These are phyloP conservation scores for Sclerotinia subarctica DNA, from an alignment of 2,329 filamentous ascomycete genomes.

Conservation along the genomic window DNA sequence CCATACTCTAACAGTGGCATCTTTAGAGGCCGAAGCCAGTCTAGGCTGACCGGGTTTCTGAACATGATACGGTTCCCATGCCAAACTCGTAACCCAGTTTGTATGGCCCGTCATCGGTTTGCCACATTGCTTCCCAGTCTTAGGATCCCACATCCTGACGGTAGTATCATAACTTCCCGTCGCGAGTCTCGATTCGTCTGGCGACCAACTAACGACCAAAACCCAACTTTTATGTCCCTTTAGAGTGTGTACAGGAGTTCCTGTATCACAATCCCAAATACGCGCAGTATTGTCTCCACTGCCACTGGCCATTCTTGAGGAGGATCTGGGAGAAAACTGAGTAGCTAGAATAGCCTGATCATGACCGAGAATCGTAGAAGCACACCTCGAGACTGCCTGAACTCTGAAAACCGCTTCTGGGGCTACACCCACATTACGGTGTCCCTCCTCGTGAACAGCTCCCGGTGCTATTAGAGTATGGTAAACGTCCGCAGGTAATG, in stretches of 20 bases:
- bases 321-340: constrained; percentile 78
- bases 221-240: constrained; percentile 91
- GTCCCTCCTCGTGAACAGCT: no score
- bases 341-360: constrained; percentile 85
- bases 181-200: constrained; percentile 75
- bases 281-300: constrained; percentile 88
- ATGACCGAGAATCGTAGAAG: constrained; percentile 84
- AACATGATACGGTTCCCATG: constrained; percentile 91
- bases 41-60: constrained; percentile 71
- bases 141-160: constrained; percentile 84
- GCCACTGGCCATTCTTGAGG: constrained; percentile 77
- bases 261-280: constrained; percentile 93
- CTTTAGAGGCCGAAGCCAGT: constrained; percentile 84
- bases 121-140: constrained; percentile 71
- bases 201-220: constrained; percentile 80
- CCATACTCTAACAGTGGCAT: constrained; percentile 85
- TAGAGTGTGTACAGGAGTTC: constrained; percentile 80
- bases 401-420: constrained; percentile 77
- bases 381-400: constrained; percentile 85
- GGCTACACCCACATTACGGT: no score
- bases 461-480: no score
- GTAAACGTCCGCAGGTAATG: no score
- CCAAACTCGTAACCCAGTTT: constrained; percentile 83
- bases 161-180: constrained; percentile 93
- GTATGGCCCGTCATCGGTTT: constrained; percentile 74